A percentile compares a stretch with the other conserved stretches of the same genome.
These are phyloP conservation scores for Henckelia pumila DNA, from an alignment of 257 asterid genomes.

Conservation along the genomic window DNA sequence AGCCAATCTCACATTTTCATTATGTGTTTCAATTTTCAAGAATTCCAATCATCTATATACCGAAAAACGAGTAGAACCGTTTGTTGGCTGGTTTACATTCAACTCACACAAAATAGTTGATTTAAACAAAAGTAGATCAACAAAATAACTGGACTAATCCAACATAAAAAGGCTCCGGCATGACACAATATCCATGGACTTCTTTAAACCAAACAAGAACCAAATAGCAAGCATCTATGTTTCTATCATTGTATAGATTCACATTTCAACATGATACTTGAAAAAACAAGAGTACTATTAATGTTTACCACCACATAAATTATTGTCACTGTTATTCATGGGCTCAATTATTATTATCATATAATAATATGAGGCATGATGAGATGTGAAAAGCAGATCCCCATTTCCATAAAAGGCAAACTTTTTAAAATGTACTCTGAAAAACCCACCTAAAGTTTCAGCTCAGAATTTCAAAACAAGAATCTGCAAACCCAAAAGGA, in stretches of 20 bases:
- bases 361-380: neutral
- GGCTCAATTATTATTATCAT: neutral
- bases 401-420: neutral
- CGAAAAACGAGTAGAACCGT: too few species aligned
- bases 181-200: neutral
- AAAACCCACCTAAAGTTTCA: slow-evolving; percentile 1
- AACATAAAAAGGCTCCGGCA: neutral
- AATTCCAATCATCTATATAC: too few species aligned
- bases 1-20: neutral
- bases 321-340: neutral
- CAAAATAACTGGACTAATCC: too few species aligned
- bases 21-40: neutral
- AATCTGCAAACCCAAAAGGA: neutral
- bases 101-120: neutral
- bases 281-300: neutral
- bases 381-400: slow-evolving; percentile 1
- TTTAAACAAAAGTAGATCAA: neutral
- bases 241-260: too few species aligned
- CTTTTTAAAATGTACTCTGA: neutral
- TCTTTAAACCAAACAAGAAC: neutral
- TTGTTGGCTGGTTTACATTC: too few species aligned
- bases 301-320: neutral
- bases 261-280: neutral
- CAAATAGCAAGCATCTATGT: neutral
- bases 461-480: neutral